These are phyloP conservation scores for Hymenoscyphus occultus DNA, from an alignment of 2,329 filamentous ascomycete species.

Conservation along the genomic window DNA sequence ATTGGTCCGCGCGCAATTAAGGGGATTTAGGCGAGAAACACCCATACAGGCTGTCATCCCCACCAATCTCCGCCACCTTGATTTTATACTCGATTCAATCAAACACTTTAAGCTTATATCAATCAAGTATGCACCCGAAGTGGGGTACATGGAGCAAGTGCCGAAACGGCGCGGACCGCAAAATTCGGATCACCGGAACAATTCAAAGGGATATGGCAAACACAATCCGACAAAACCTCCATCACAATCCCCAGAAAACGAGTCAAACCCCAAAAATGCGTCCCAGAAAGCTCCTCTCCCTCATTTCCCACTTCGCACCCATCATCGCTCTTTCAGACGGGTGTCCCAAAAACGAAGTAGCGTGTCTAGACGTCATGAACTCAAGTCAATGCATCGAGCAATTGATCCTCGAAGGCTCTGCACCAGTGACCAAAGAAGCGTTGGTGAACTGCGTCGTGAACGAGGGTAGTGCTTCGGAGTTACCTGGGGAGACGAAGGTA, in stretches of 20 bases:
- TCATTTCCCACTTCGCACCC: conserved; percentile 1
- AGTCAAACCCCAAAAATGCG: conserved; percentile 1
- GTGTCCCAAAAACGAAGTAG: conserved; percentile 11
- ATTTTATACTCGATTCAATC: background rate
- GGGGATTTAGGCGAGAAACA: background rate
- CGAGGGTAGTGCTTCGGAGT: conserved; percentile 12
- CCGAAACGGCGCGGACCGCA: background rate
- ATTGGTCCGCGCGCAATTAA: background rate
- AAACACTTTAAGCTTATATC: background rate
- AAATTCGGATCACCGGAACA: background rate
- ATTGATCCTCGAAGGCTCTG: conserved; percentile 11
- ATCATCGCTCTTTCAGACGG: conserved; percentile 1
- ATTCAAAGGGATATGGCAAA: background rate
- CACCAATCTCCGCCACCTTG: background rate
- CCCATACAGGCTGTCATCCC: background rate
- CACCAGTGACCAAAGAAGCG: conserved; percentile 14
- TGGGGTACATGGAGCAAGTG: background rate
- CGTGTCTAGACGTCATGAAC: conserved; percentile 14
- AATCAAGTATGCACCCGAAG: background rate
- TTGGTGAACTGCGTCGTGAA: conserved; percentile 17
- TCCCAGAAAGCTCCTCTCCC: conserved; percentile 6
- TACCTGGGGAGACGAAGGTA: conserved; percentile 20
- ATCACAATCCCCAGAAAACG: background rate
- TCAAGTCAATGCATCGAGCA: conserved; percentile 17
- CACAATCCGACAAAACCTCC: background rate